Conservation (phyloP, 768 basidiomycete genomes). For the Tubosaeta sp. region DNA sequence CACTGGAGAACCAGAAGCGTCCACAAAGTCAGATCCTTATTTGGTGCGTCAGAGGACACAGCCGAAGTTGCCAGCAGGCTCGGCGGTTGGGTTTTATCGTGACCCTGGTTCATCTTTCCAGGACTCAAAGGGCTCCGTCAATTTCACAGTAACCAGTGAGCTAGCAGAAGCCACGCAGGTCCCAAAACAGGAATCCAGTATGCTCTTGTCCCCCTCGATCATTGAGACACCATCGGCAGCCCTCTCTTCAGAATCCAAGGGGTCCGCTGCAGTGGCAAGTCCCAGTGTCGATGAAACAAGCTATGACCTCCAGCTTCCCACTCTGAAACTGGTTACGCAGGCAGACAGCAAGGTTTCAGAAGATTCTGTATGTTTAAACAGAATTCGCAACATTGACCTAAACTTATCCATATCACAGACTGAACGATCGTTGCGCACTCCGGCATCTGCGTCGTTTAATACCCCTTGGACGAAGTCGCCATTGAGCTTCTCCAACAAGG, state of each 20-base stretch:
- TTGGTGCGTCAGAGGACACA: conserved; percentile 47
- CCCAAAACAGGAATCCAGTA: conserved; percentile 16
- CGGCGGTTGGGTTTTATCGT: conserved; percentile 70
- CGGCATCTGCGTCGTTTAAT: conserved; percentile 36
- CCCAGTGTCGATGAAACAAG: conserved; percentile 8
- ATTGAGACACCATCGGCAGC: conserved; percentile 9
- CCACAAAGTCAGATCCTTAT: conserved; percentile 23
- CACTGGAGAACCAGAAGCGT: conserved; percentile 33
- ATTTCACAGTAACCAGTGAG: conserved; percentile 79
- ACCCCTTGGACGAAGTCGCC: conserved; percentile 52
- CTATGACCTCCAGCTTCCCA: conserved; percentile 12
- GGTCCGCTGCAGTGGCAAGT: conserved; percentile 5
- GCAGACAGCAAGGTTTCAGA: conserved; percentile 50
- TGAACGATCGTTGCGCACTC: conserved; percentile 45
- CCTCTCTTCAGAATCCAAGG: conserved; percentile 4
- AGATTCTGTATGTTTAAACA: conserved; percentile 44
- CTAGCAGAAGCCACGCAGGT: conserved; percentile 39
- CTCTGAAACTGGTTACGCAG: conserved; percentile 23
- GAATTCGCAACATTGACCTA: background rate
- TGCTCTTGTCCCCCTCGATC: conserved; percentile 25
- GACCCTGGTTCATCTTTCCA: conserved; percentile 51
- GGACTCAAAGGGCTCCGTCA: conserved; percentile 50
- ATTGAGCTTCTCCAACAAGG: conserved; percentile 56
- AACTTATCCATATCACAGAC: conserved; percentile 27
- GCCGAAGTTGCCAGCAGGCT: conserved; percentile 69